Evolutionary conservation across 116 monocot species (phyloP).

Genomic region (Papilionanthe hybrid): DNA sequence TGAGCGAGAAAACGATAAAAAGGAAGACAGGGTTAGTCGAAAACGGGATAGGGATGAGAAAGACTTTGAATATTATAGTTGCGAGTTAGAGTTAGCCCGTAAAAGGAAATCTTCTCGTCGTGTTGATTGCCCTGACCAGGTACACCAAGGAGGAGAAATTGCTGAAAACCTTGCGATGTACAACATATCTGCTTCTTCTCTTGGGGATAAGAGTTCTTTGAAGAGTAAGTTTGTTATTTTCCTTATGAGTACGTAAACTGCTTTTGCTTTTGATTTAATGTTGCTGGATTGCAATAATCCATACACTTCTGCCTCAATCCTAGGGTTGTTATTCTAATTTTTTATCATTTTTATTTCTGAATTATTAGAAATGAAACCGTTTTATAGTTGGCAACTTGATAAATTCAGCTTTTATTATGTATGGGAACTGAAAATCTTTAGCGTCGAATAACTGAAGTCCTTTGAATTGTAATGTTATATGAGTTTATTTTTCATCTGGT

Average conservation of each 20-base stretch:
- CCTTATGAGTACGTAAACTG: neutral
- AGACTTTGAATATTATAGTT: conserved; percentile 12
- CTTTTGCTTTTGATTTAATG: neutral
- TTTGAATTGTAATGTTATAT: neutral
- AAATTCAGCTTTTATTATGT: neutral
- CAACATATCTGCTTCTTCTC: conserved; percentile 52
- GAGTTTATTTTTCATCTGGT: neutral
- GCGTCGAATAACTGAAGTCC: neutral
- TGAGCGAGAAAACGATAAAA: no score
- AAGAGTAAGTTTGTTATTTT: conserved; percentile 56
- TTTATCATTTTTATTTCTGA: neutral
- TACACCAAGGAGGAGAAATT: conserved; percentile 46
- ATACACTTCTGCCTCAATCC: neutral
- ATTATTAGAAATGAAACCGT: neutral
- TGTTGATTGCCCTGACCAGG: conserved; percentile 46
- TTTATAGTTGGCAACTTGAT: neutral
- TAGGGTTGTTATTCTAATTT: neutral
- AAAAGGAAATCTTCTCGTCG: conserved; percentile 50
- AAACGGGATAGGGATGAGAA: no score
- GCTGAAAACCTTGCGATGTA: conserved; percentile 49
- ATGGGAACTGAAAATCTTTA: neutral
- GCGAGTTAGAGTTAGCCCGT: conserved; percentile 39
- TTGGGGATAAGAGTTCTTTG: conserved; percentile 71
- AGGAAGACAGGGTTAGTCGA: conserved; percentile 5
- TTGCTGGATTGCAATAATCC: neutral